phyloP scores from a whole-genome alignment of 371 early-diverging fungal genomes.

The Zancudomyces culisetae region DNA sequence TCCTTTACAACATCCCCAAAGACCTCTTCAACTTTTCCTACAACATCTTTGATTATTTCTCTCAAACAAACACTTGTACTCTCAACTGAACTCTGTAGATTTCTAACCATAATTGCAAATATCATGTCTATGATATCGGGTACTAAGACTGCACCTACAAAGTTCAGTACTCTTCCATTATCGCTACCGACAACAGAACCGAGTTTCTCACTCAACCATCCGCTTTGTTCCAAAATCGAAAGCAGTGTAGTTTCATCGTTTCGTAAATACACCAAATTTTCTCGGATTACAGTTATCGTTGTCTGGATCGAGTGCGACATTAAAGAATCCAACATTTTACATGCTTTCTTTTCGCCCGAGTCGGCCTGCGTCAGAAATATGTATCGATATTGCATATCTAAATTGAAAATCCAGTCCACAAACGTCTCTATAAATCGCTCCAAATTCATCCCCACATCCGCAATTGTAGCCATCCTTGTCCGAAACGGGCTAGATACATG shows the following conservation, averaged over 20 bases:
- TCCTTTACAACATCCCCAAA: no score
- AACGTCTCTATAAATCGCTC: not conserved
- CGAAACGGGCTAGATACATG: not conserved
- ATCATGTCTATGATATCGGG: not conserved
- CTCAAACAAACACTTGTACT: not conserved
- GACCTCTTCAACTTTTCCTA: no score
- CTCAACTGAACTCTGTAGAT: not conserved
- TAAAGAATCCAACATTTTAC: not conserved
- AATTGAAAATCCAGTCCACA: not conserved
- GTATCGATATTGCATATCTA: not conserved
- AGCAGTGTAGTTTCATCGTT: not conserved
- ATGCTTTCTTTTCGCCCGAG: not conserved
- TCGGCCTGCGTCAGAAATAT: not conserved
- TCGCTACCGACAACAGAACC: no score
- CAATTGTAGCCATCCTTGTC: not conserved
- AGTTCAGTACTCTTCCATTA: no score
- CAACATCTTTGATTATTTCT: not conserved
- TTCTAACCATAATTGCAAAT: not conserved
- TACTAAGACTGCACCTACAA: not conserved
- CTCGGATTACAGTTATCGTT: not conserved
- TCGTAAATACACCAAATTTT: not conserved
- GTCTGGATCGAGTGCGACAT: not conserved
- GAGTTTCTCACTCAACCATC: conserved; percentile 1
- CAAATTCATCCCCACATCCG: not conserved
- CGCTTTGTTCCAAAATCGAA: not conserved